Evolutionary conservation across 768 basidiomycete species (phyloP), one percentile per base, ranked within the genome.

Genomic region (Leccinum sublutescens): DNA sequence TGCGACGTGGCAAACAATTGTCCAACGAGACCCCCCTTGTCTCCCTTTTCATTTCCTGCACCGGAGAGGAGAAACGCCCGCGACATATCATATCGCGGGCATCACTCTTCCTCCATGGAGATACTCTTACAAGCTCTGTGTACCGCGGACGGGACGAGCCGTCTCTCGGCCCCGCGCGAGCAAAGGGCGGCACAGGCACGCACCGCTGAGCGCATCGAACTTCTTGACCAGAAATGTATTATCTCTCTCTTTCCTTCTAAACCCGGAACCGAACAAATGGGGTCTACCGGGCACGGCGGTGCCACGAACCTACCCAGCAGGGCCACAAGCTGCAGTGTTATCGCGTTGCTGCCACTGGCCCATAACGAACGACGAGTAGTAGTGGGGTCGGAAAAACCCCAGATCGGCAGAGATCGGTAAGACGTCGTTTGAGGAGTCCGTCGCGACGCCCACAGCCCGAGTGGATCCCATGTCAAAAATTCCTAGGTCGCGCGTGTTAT

Each of bases 91-190:
- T 58, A 50, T 49, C 45, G 45, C 40, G 45, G 50, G 36, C 47
- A 55, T 48, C 50, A 15, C 58, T 10, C 2, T 5, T 57, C 49
- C 67, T 53, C 55, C 58, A 56, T 59, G 59, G 56, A 56, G 57
- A 21, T 45, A 45, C n/a, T 43, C 10, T 43, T 43, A n/a, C 40
- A 43, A 40, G 38, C 17, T 40, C 38, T 40, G 17, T 40, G 38
- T 45, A 45, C 43, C 43, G 43, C 43, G 43, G 43, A 45, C 43
- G 43, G 43, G 19, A 21, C 43, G n/a, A 21, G 10, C 43, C 43
- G 43, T 36, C 31, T 38, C 51, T 52, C 52, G 58, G 55, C 47
- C 57, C 63, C 57, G 62, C 52, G 21, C 34, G 12, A 33, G 43
- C 38, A 52, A 27, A 38, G n/a, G 10, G 40, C n/a, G n/a, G 40